Conservation (phyloP, 495 filamentous ascomycete genomes). For the Aspergillus saccharolyticus region DNA sequence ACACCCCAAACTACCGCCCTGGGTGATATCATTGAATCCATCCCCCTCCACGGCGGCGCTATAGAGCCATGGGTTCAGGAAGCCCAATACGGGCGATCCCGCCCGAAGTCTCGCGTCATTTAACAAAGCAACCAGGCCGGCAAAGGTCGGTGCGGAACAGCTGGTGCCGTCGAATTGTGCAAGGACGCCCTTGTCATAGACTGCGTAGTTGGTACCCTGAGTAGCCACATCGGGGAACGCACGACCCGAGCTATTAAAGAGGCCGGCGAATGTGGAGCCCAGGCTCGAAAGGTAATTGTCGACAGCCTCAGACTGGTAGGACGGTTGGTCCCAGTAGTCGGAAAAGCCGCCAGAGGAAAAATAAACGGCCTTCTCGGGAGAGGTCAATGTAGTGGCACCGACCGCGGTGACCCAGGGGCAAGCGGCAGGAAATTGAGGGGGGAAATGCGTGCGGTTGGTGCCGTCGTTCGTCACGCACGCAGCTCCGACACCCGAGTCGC, state of each 20-base stretch:
- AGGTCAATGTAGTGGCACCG: constrained; percentile 55
- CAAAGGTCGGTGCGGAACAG: constrained; percentile 58
- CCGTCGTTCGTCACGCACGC: constrained; percentile 64
- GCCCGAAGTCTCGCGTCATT: constrained; percentile 60
- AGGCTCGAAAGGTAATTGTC: constrained; percentile 48
- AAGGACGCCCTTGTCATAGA: constrained; percentile 49
- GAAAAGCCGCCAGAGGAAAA: constrained; percentile 67
- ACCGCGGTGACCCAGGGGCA: constrained; percentile 74
- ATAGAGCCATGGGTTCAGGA: constrained; percentile 75
- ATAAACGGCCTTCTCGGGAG: constrained; percentile 53
- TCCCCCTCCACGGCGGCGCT: constrained; percentile 38
- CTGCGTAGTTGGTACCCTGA: constrained; percentile 50
- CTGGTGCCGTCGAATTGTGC: constrained; percentile 57
- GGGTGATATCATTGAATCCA: constrained; percentile 60
- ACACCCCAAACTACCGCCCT: constrained; percentile 59
- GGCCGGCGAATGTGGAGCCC: constrained; percentile 39
- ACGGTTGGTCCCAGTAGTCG: constrained; percentile 55
- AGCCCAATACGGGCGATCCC: constrained; percentile 56
- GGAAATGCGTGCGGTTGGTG: constrained; percentile 60
- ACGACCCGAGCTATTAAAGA: constrained; percentile 60
- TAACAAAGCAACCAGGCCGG: constrained; percentile 58
- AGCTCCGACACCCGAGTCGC: constrained; percentile 66
- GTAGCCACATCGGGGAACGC: constrained; percentile 72
- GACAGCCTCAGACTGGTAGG: constrained; percentile 58
- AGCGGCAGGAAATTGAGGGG: constrained; percentile 63